phyloP scores from a whole-genome alignment of 208 protist genomes.

The Trypanosoma caninum region DNA sequence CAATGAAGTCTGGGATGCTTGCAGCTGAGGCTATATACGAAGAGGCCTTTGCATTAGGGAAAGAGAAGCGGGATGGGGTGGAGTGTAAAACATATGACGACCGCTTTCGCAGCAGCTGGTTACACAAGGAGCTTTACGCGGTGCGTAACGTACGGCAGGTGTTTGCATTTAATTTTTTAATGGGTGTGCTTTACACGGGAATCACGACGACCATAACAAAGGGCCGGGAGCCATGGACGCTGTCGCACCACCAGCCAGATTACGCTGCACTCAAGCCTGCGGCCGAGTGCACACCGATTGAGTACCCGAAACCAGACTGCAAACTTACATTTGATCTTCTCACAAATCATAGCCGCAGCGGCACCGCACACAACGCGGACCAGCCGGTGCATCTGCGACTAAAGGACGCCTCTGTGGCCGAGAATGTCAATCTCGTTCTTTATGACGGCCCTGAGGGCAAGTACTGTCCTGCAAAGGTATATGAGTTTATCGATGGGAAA shows the following conservation, averaged over 20 bases:
- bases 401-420: constrained; percentile 60
- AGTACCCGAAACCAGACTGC: constrained; percentile 97
- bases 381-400: constrained; percentile 94
- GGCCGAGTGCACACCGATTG: constrained; percentile 75
- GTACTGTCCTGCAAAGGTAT: constrained; percentile 97
- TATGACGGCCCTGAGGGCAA: constrained; percentile 92
- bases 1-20: constrained; percentile 93
- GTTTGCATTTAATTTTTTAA: constrained; percentile 86
- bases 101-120: constrained; percentile 89
- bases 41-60: constrained; percentile 56
- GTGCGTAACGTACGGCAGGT: constrained; percentile 93
- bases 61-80: constrained; percentile 46
- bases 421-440: constrained; percentile 79
- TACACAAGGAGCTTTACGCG: constrained; percentile 91
- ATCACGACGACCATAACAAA: constrained; percentile 73
- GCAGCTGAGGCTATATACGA: constrained; percentile 88
- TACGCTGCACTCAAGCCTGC: constrained; percentile 67
- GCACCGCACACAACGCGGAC: constrained; percentile 96
- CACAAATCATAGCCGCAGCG: constrained; percentile 92
- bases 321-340: constrained; percentile 97
- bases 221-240: constrained; percentile 91
- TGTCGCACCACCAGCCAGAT: constrained; percentile 78
- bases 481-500: constrained; percentile 90
- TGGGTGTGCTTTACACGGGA: constrained; percentile 81
- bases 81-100: constrained; percentile 84